phyloP scores from a whole-genome alignment of 73 alveolate genomes.

The Paramecium octaurelia region DNA sequence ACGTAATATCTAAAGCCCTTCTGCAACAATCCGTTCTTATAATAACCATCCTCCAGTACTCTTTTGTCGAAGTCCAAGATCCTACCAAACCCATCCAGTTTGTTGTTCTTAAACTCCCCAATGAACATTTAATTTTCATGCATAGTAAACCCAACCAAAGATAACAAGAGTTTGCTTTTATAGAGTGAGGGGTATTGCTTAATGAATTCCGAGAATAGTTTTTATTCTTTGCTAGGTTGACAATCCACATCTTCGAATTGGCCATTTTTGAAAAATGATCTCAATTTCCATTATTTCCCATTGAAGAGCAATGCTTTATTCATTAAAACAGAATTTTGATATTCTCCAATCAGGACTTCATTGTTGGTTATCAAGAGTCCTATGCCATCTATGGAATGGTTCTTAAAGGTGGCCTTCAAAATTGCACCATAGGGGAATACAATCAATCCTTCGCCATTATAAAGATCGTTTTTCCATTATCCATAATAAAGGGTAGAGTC shows the following conservation, averaged over 20 bases:
- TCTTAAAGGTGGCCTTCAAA: neutral
- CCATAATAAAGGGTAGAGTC: constrained; percentile 16
- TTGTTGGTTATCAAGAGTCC: neutral
- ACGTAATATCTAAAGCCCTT: neutral
- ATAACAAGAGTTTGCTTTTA: neutral
- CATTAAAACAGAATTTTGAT: neutral
- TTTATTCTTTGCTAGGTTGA: neutral
- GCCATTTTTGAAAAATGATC: neutral
- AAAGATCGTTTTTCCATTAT: neutral
- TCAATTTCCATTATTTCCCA: neutral
- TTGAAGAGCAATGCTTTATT: neutral
- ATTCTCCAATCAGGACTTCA: neutral
- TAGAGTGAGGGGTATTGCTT: neutral
- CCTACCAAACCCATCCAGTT: constrained; percentile 15
- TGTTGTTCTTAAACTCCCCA: neutral
- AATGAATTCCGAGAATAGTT: neutral
- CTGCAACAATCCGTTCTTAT: neutral
- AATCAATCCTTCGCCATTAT: constrained; percentile 28
- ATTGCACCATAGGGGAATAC: neutral
- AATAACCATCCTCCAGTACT: neutral
- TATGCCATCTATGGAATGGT: neutral
- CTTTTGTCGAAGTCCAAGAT: neutral
- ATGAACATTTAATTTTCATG: neutral
- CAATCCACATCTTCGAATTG: neutral
- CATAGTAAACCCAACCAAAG: neutral